Evolutionary conservation across 2,329 filamentous ascomycete species (phyloP), one percentile per base, ranked within the genome.

Genomic region (Shiraia bambusicola): DNA sequence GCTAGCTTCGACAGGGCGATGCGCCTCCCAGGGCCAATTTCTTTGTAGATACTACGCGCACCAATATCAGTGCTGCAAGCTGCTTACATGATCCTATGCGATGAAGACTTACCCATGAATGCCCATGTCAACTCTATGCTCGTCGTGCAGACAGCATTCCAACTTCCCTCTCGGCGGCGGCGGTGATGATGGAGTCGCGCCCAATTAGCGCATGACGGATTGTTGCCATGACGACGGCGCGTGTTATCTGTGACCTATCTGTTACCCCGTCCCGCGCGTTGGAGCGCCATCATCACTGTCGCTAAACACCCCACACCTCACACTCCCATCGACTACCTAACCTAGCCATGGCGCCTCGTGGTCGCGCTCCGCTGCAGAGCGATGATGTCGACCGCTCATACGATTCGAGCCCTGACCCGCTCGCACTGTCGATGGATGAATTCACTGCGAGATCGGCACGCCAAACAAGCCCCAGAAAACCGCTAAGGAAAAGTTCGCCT

Each of bases 1-100:
- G 91, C 86, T 36, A 97, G 78, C 62, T 88, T 94, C 25, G 87
- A 82, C 8, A 98, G 77, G 13, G 93, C 86, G 40, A 94, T 76
- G 45, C 91, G 81, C 61, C 86, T 78, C 40, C 90, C 89, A 7
- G 83, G 73, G 28, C 91, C 91, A 55, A 98, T 87, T 67, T 95
- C 88, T 61, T 86, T 86, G 71, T 95, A 93, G 39, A 98, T 88
- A 12, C 92, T 95, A 52, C 38, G 41, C 30, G 30, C 35, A 36
- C 69, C 29, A 66, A 51, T 11, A 40, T 10, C 2, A 11, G 15
- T 12, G 2, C 11, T 3, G 16, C 6, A 9, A 7, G 4, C 12
- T 19, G 3, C 9, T n/a, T 6, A 30, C 16, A 19, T 17, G 15
- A n/a, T 13, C n/a, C 10, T 24, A 15, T n/a, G 12, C 27, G 27